phyloP scores from a whole-genome alignment of 139 green algal genomes.

The Picochlorum sp. region DNA sequence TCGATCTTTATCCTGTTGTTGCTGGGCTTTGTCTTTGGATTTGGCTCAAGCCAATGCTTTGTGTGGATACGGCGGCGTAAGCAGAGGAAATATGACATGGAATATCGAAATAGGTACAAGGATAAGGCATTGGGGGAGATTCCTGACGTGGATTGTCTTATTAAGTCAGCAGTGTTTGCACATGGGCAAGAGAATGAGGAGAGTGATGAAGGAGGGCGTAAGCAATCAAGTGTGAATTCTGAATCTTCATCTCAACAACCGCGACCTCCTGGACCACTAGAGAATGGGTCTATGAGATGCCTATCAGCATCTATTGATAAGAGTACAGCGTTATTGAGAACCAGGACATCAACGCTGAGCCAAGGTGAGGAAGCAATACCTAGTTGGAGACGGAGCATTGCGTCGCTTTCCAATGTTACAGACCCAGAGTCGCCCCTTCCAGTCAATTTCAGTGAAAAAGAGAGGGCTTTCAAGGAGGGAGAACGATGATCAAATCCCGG shows the following conservation, averaged over 20 bases:
- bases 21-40: background rate
- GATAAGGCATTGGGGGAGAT: background rate
- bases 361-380: too few species aligned
- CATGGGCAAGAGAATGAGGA: background rate
- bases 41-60: background rate
- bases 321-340: background rate
- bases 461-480: background rate
- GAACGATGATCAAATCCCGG: too few species aligned
- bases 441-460: background rate
- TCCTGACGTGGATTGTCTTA: constrained; percentile 1
- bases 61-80: background rate
- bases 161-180: constrained; percentile 5
- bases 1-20: constrained; percentile 2
- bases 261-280: background rate
- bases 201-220: background rate
- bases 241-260: background rate
- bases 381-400: background rate
- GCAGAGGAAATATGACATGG: background rate
- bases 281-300: background rate
- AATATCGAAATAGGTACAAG: constrained; percentile 3
- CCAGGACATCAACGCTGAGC: too few species aligned
- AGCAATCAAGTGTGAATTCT: too few species aligned
- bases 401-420: background rate
- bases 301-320: background rate
- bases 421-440: background rate